phyloP scores from a whole-genome alignment of 2,329 filamentous ascomycete species.

The Phyllosticta paracitricarpa region DNA sequence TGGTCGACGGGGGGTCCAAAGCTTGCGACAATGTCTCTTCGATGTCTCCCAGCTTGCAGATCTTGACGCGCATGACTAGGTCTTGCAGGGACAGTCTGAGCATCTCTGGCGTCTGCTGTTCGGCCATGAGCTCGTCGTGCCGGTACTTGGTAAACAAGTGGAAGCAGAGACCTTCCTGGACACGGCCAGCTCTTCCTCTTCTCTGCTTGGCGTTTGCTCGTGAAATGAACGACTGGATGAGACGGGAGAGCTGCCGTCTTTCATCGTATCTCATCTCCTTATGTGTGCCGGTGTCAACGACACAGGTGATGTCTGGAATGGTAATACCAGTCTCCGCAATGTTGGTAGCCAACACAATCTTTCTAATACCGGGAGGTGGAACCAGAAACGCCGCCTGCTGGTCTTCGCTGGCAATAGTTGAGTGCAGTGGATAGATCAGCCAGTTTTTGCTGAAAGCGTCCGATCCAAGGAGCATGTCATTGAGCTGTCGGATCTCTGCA shows the following conservation, averaged over 20 bases:
- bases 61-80: conserved; percentile 90
- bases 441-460: conserved; percentile 65
- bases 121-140: conserved; percentile 73
- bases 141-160: conserved; percentile 88
- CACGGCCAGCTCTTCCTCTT: conserved; percentile 85
- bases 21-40: conserved; percentile 82
- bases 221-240: conserved; percentile 93
- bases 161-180: conserved; percentile 90
- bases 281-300: conserved; percentile 93
- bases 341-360: conserved; percentile 94
- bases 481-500: conserved; percentile 79
- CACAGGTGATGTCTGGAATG: conserved; percentile 93
- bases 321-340: conserved; percentile 98
- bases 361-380: conserved; percentile 70
- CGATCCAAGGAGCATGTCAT: conserved; percentile 73
- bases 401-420: conserved; percentile 89
- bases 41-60: conserved; percentile 89
- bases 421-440: conserved; percentile 85
- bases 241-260: conserved; percentile 74
- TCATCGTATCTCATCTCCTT: conserved; percentile 97
- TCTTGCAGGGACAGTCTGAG: conserved; percentile 89
- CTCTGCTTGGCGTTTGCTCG: conserved; percentile 92
- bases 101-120: conserved; percentile 95
- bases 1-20: conserved; percentile 78
- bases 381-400: conserved; percentile 87